phyloP scores from a whole-genome alignment of 2,329 filamentous ascomycete species.

The Colletotrichum lini region DNA sequence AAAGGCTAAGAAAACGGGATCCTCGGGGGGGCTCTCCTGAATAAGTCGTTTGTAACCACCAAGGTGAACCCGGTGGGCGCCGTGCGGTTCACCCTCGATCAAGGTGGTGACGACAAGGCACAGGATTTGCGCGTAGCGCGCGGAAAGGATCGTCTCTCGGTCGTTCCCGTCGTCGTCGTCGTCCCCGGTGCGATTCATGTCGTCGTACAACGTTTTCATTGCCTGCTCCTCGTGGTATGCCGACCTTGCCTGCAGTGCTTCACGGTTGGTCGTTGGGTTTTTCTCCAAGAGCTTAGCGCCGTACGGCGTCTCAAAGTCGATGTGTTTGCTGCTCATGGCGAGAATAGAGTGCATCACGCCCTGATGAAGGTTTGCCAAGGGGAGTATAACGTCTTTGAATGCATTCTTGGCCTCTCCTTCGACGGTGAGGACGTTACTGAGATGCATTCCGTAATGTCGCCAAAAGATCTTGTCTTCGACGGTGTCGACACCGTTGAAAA shows the following conservation, averaged over 20 bases:
- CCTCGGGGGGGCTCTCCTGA: constrained; percentile 69
- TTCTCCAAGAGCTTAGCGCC: constrained; percentile 67
- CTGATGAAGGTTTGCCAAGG: constrained; percentile 83
- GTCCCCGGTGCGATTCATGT: constrained; percentile 59
- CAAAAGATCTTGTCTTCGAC: constrained; percentile 85
- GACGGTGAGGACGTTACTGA: constrained; percentile 86
- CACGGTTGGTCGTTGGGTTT: constrained; percentile 61
- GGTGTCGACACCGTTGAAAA: constrained; percentile 87
- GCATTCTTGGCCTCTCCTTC: constrained; percentile 87
- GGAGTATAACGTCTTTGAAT: constrained; percentile 87
- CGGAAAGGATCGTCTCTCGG: constrained; percentile 64
- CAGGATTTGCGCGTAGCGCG: constrained; percentile 74
- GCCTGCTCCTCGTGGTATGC: constrained; percentile 70
- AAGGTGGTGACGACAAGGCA: constrained; percentile 72
- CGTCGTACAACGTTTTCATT: constrained; percentile 65
- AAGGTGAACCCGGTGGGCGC: constrained; percentile 86
- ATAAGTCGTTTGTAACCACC: constrained; percentile 82
- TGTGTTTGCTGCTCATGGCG: constrained; percentile 85
- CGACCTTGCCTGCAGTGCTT: constrained; percentile 65
- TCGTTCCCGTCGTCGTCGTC: constrained; percentile 59
- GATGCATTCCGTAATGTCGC: constrained; percentile 84
- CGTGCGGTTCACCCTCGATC: constrained; percentile 69
- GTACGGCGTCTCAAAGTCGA: constrained; percentile 72
- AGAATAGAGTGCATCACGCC: constrained; percentile 93
- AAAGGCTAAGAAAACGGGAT: constrained; percentile 76